These are phyloP conservation scores for Lumnitzera littorea DNA, from an alignment of 345 rosid genomes.

Conservation along the genomic window DNA sequence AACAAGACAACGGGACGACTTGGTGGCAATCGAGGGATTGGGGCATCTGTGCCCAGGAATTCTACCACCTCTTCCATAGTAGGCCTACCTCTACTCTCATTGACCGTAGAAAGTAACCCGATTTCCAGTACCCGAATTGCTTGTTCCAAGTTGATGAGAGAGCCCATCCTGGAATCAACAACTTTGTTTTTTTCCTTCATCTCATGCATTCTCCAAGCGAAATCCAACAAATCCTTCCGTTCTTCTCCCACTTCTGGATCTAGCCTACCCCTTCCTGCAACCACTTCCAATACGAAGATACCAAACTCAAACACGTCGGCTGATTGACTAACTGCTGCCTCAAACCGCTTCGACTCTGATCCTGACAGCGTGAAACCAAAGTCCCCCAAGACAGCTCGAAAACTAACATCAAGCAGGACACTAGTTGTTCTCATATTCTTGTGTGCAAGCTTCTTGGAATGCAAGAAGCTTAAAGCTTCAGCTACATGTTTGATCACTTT, in stretches of 20 bases:
- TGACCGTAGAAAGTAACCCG: conserved; percentile 33
- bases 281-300: conserved; percentile 35
- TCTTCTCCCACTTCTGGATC: conserved; percentile 19
- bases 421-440: conserved; percentile 45
- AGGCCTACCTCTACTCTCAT: conserved; percentile 42
- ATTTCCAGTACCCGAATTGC: conserved; percentile 32
- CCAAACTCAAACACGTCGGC: conserved; percentile 45
- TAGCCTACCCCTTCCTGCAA: conserved; percentile 31
- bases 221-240: conserved; percentile 36
- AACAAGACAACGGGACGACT: conserved; percentile 31
- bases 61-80: conserved; percentile 28
- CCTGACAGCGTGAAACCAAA: conserved; percentile 34
- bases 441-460: conserved; percentile 34
- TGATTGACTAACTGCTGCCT: conserved; percentile 30
- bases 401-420: conserved; percentile 39
- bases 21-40: conserved; percentile 27
- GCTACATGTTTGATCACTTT: conserved; percentile 33
- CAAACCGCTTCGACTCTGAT: conserved; percentile 23
- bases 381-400: conserved; percentile 43
- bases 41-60: conserved; percentile 18
- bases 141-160: conserved; percentile 31
- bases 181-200: conserved; percentile 25
- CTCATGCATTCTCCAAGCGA: conserved; percentile 43
- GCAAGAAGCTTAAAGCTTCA: conserved; percentile 32
- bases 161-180: conserved; percentile 44